Percentiles rank a stretch among this genome's conserved stretches.
Evolutionary conservation across 2,329 filamentous ascomycete genomes (phyloP).

Genomic region (Albophoma yamanashiensis): DNA sequence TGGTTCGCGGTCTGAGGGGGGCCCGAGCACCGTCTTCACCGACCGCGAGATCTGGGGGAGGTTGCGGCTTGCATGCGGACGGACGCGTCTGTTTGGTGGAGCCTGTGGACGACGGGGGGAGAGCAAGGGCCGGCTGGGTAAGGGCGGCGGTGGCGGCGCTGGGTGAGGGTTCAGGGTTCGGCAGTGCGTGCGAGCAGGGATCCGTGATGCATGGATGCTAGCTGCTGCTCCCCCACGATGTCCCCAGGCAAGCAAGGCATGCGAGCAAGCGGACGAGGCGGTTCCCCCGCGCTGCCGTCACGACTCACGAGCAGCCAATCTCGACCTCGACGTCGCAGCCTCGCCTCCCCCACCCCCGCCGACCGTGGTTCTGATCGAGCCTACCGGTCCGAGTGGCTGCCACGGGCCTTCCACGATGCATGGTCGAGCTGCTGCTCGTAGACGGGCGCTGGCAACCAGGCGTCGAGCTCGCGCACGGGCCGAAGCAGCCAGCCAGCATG

Average conservation of each 20-base stretch:
- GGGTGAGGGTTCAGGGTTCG: background rate
- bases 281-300: background rate
- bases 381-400: no score
- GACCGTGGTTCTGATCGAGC: no score
- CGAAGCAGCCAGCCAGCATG: background rate
- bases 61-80: background rate
- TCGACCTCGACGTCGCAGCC: background rate
- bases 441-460: background rate
- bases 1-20: background rate
- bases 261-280: background rate
- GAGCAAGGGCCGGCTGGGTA: no score
- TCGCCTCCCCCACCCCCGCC: no score
- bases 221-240: background rate
- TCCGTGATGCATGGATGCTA: no score
- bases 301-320: background rate
- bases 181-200: no score
- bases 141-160: background rate
- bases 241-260: background rate
- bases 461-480: background rate
- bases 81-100: background rate
- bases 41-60: background rate
- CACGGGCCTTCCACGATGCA: no score
- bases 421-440: no score
- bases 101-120: background rate
- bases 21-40: background rate